Base-by-base conservation (phyloP, 306 rosid species). In the Vigna mungo region DNA sequence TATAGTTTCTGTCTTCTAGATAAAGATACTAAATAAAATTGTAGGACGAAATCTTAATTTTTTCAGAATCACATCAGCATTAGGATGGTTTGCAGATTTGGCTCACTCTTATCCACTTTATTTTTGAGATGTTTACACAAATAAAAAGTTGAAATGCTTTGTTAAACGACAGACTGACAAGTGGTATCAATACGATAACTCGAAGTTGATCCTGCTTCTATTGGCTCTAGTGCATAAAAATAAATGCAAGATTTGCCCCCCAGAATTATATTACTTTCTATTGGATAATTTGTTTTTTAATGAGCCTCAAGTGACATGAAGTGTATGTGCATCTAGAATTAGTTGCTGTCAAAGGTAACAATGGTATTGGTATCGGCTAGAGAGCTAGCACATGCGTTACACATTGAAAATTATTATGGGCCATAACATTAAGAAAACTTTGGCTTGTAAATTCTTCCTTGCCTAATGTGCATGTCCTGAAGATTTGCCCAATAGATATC, bases 1-100 rank as follows among this genome's bases (percentile, higher is more conserved):
- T 94, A 83, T 71, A 76, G 51, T 71, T 83, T 71, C 51, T 49
- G 49, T 30, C 67, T 69, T 75, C 53, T 27, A 68, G 53, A 43
- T 44, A 18, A 10, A 23, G 39, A 75, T 36, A 36, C 70, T 46
- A 52, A 63, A 64, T 67, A 71, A 39, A 74, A n/a, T 53, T 44
- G 56, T 53, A 69, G 53, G 47, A 30, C 4, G 41, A 21, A 20
- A 12, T 44, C 49, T 64, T 47, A 25, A 11, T 49, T 7, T 34
- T 30, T 53, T 71, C 43, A 30, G 6, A 17, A 21, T 46, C 49
- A 70, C 41, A 32, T 80, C 43, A 76, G 70, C 72, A 30, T 55
- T 25, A 41, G 15, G 59, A 71, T 41, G 54, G 23, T 43, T 17
- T 39, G 15, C 54, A 80, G 65, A 20, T 68, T 23, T 68, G 51